These are phyloP conservation scores for Xanthoparmelia taractica DNA, from an alignment of 495 filamentous ascomycete species.

Conservation along the genomic window DNA sequence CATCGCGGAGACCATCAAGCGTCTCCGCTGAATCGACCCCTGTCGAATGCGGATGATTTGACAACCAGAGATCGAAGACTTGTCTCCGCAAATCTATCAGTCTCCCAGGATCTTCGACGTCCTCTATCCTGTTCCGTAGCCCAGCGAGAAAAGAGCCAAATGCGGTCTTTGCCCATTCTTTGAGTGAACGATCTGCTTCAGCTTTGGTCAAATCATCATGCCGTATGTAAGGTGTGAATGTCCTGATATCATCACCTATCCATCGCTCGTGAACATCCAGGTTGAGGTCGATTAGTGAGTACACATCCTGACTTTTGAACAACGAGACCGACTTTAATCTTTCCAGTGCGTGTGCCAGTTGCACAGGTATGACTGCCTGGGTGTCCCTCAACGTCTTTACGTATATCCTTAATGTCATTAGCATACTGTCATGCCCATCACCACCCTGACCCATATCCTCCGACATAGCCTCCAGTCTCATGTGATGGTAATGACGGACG, in stretches of 20 bases:
- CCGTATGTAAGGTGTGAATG: constrained; percentile 84
- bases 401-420: constrained; percentile 61
- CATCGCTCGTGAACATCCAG: constrained; percentile 76
- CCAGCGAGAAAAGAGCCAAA: constrained; percentile 55
- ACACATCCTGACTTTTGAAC: constrained; percentile 59
- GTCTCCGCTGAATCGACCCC: constrained; percentile 54
- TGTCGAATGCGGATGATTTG: constrained; percentile 33
- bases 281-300: constrained; percentile 57
- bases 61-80: constrained; percentile 68
- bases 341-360: constrained; percentile 61
- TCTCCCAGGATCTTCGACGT: constrained; percentile 52
- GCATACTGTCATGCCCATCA: constrained; percentile 40
- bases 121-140: constrained; percentile 47
- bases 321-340: constrained; percentile 62
- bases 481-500: constrained; percentile 69
- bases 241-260: constrained; percentile 74
- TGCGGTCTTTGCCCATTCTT: constrained; percentile 66
- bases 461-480: constrained; percentile 59
- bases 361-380: constrained; percentile 62
- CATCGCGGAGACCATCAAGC: constrained; percentile 57
- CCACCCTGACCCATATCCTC: constrained; percentile 42
- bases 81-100: constrained; percentile 62
- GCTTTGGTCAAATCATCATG: constrained; percentile 66
- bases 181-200: constrained; percentile 58
- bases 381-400: constrained; percentile 69